Percentiles rank a stretch among this genome's conserved stretches.
Conservation (phyloP, 2,329 filamentous ascomycete genomes). For the Endothia cerciana region DNA sequence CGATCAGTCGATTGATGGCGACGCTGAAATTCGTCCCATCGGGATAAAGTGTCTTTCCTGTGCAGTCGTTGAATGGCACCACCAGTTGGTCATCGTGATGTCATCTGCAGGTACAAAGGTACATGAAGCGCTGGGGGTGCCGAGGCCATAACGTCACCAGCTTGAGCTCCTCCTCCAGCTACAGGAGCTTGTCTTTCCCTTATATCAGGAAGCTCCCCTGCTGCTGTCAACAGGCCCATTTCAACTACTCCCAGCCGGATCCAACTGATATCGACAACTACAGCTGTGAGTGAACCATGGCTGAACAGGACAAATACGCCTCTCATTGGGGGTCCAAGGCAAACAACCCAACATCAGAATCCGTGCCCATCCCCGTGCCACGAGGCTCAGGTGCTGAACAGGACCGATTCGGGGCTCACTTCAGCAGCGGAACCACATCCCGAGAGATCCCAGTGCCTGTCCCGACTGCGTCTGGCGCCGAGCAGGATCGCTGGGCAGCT, state of each 20-base stretch:
- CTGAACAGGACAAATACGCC: slow-evolving; percentile 31
- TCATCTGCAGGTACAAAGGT: slow-evolving; percentile 15
- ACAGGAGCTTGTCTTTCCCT: background rate
- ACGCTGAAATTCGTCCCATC: background rate
- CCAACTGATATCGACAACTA: background rate
- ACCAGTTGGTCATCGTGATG: slow-evolving; percentile 29
- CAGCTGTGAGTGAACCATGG: slow-evolving; percentile 29
- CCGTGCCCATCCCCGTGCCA: slow-evolving; percentile 18
- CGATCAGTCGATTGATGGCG: background rate
- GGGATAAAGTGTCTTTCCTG: background rate
- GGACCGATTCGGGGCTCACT: slow-evolving; percentile 26
- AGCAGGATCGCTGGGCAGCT: slow-evolving; percentile 32
- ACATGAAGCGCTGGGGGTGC: background rate
- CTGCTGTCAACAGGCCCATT: background rate
- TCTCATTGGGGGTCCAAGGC: slow-evolving; percentile 28
- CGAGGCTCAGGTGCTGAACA: slow-evolving; percentile 29
- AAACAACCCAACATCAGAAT: slow-evolving; percentile 19
- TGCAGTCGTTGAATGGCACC: background rate
- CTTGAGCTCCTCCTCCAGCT: background rate
- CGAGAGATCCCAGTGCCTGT: slow-evolving; percentile 19
- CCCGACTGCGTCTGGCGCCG: slow-evolving; percentile 28
- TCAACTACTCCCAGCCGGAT: background rate
- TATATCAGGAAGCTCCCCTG: too few relatives aligned
- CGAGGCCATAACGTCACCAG: slow-evolving; percentile 25
- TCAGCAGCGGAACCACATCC: slow-evolving; percentile 18